These are phyloP conservation scores for Lepiota brunneoincarnata DNA, from an alignment of 768 basidiomycete species.

Conservation along the genomic window DNA sequence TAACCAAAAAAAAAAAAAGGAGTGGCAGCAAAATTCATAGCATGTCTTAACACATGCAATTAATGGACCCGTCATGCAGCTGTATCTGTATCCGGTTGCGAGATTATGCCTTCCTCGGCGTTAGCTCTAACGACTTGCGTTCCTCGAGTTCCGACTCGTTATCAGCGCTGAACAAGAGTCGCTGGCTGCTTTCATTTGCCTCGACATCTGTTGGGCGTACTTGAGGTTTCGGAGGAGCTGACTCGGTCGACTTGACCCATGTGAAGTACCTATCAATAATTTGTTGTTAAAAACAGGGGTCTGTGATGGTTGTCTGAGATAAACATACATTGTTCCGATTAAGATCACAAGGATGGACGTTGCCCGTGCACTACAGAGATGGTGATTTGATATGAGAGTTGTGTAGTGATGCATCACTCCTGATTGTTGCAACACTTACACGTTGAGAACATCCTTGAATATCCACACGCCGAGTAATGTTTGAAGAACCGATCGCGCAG, in stretches of 20 bases:
- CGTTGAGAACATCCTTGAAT: slow-evolving; percentile 71
- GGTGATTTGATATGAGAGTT: background rate
- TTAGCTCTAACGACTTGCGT: background rate
- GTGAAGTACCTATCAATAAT: slow-evolving; percentile 48
- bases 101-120: background rate
- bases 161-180: slow-evolving; percentile 11
- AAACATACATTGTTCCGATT: slow-evolving; percentile 59
- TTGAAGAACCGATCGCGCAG: slow-evolving; percentile 81
- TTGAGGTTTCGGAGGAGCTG: slow-evolving; percentile 12
- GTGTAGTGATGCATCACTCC: background rate
- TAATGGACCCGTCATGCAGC: too few species aligned
- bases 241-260: slow-evolving; percentile 38
- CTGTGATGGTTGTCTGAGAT: background rate
- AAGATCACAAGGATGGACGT: slow-evolving; percentile 67
- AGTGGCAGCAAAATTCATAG: too few species aligned
- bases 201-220: slow-evolving; percentile 20
- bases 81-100: too few species aligned
- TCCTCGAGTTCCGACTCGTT: slow-evolving; percentile 9
- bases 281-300: background rate
- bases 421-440: slow-evolving; percentile 45
- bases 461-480: slow-evolving; percentile 76
- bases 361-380: slow-evolving; percentile 49
- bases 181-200: slow-evolving; percentile 9
- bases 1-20: too few species aligned
- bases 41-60: too few species aligned